phyloP scores from a whole-genome alignment of 1,284 basidiomycete genomes.

The Amylostereum areolatum region DNA sequence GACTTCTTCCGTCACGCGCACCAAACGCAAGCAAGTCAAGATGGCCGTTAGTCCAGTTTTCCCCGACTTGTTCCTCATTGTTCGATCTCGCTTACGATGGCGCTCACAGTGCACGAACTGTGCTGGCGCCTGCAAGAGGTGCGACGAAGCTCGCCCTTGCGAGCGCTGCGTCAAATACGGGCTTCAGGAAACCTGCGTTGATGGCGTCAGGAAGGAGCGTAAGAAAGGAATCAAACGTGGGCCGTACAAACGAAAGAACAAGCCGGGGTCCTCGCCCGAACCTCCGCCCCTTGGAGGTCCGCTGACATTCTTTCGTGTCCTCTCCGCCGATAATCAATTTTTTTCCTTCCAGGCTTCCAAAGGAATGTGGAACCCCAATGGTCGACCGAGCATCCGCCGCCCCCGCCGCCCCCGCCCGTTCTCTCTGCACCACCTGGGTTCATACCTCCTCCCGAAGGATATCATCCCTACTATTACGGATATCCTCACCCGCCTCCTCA shows the following conservation, averaged over 20 bases:
- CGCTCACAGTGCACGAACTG: conserved; percentile 70
- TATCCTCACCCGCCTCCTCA: conserved; percentile 34
- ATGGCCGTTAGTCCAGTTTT: conserved; percentile 60
- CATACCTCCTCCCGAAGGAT: conserved; percentile 41
- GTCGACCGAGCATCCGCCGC: conserved; percentile 12
- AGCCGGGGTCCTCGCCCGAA: conserved; percentile 19
- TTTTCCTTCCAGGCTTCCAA: too few relatives aligned
- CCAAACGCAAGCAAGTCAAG: conserved; percentile 84
- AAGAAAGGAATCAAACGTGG: conserved; percentile 85
- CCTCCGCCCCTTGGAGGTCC: too few relatives aligned
- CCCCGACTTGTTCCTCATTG: conserved; percentile 7
- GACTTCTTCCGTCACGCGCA: conserved; percentile 25
- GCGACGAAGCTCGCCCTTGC: conserved; percentile 76
- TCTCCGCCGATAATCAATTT: too few relatives aligned
- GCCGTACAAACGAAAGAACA: conserved; percentile 76
- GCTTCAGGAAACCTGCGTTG: conserved; percentile 60
- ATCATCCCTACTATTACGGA: conserved; percentile 42
- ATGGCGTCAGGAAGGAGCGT: conserved; percentile 76
- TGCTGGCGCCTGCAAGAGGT: conserved; percentile 81
- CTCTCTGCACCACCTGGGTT: conserved; percentile 32
- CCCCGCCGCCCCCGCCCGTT: conserved; percentile 17
- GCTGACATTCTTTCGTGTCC: too few relatives aligned
- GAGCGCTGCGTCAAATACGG: conserved; percentile 80
- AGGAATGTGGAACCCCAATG: conserved; percentile 10
- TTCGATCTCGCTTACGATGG: conserved; percentile 8